Base-by-base conservation (phyloP, 163 green algal species). In the Trebouxiophyceae sp. region DNA sequence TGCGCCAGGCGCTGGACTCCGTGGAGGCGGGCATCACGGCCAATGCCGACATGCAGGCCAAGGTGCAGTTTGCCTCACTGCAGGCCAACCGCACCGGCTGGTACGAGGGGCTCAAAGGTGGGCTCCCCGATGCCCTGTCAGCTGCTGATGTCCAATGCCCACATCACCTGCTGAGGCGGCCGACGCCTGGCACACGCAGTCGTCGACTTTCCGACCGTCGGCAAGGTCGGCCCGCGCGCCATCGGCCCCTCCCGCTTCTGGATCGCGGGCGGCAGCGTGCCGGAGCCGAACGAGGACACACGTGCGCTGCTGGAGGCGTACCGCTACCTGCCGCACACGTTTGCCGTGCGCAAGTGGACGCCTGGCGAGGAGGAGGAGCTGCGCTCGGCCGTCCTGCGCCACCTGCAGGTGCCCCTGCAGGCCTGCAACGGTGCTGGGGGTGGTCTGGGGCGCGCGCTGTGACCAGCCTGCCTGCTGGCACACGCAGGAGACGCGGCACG, bases 241-340 rank as follows among this genome's bases (percentile, higher is more conserved):
- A 8, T 57, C 3, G 60, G 60, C 27, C 44, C 44, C 26, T 47
- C 24, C 44, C 60, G 44, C 44, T 66, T 66, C 44, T 66, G 39
- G 44, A 27, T 66, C 44, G 44, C 44, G 3, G 60, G 3, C 45
- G 28, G 60, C 23, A 7, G 7, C 2, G 60, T 57, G 39, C 60
- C 60, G 27, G 44, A 44, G 27, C 44, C 44, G 1, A 66, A 66
- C 6, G 60, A 32, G n/a, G 60, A 66, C 44, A 34, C 60, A 4
- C 24, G 45, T 24, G 16, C 12, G 44, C 19, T 33, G 2, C 20
- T 16, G 3, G 24, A 44, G 33, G 59, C 24, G 5, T 65, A 54
- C 59, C n/a, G 32, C 3, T 54, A 56, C 59, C 59, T 65, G 59
- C 59, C 59, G 33, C 59, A 65, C 6, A 20, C 5, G 23, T 65